These are phyloP conservation scores for Torulaspora microellipsoides DNA, from an alignment of 805 yeast genomes.

Conservation along the genomic window DNA sequence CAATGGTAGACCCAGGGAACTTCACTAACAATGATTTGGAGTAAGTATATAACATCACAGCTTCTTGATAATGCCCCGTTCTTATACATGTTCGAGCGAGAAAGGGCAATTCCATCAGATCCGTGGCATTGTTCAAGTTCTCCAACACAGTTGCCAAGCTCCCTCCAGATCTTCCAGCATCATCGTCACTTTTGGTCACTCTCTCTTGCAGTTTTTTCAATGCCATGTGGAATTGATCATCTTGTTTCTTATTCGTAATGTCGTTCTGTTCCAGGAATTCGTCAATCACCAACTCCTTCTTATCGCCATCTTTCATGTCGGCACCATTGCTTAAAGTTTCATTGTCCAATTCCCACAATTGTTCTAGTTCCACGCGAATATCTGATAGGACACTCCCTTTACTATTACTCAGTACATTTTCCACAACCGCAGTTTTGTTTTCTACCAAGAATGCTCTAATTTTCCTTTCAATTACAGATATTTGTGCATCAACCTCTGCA, in stretches of 20 bases:
- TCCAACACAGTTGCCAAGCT: slow-evolving; percentile 42
- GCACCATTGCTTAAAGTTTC: neutral
- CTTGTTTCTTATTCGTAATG: slow-evolving; percentile 18
- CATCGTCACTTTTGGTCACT: slow-evolving; percentile 10
- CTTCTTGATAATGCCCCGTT: slow-evolving; percentile 84
- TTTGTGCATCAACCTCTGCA: slow-evolving; percentile 64
- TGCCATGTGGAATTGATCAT: slow-evolving; percentile 33
- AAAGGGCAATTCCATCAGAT: slow-evolving; percentile 79
- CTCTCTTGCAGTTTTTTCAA: slow-evolving; percentile 21
- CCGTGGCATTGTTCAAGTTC: slow-evolving; percentile 68
- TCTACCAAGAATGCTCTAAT: slow-evolving; percentile 39
- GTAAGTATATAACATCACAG: slow-evolving; percentile 76
- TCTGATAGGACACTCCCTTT: slow-evolving; percentile 11
- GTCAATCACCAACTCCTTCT: slow-evolving; percentile 6
- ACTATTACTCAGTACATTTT: slow-evolving; percentile 38
- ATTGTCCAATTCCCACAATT: slow-evolving; percentile 32
- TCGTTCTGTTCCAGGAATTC: slow-evolving; percentile 23
- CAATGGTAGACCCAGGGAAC: slow-evolving; percentile 44
- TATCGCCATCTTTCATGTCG: neutral
- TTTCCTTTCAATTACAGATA: slow-evolving; percentile 44
- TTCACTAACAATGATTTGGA: slow-evolving; percentile 63
- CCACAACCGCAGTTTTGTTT: slow-evolving; percentile 38
- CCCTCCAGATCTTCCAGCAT: slow-evolving; percentile 14
- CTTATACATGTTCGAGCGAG: slow-evolving; percentile 77
- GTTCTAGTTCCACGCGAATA: slow-evolving; percentile 23